Evolutionary conservation across 2,329 filamentous ascomycete species (phyloP).

Genomic region (Tolypocladium ophioglossoides): DNA sequence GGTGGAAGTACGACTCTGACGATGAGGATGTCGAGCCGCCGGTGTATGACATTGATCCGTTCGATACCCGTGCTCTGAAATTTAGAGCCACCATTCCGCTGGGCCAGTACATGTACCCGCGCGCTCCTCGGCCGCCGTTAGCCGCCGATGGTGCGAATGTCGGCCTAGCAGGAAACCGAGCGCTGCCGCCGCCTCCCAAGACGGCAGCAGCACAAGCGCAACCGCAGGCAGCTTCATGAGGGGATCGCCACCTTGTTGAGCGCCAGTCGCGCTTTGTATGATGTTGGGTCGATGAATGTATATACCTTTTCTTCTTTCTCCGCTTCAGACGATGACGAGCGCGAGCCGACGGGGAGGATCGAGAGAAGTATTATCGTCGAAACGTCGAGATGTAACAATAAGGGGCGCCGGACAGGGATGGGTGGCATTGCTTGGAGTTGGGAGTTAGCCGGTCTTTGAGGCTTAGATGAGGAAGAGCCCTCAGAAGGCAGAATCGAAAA

Average conservation of each 20-base stretch:
- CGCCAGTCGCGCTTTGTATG: conserved; percentile 9
- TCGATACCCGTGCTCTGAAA: conserved; percentile 46
- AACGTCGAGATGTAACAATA: conserved; percentile 4
- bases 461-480: conserved; percentile 14
- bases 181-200: conserved; percentile 12
- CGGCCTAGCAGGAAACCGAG: conserved; percentile 12
- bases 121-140: conserved; percentile 22
- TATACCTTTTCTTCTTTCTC: conserved; percentile 7
- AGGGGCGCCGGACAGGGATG: conserved; percentile 5
- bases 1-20: conserved; percentile 82
- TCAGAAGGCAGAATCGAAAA: conserved; percentile 7
- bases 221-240: conserved; percentile 16
- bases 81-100: conserved; percentile 50
- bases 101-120: conserved; percentile 29
- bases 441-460: conserved; percentile 16
- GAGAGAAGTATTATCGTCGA: conserved; percentile 2
- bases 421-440: conserved; percentile 27
- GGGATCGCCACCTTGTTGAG: not conserved
- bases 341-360: conserved; percentile 1
- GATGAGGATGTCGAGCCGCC: conserved; percentile 74
- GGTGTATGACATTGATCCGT: conserved; percentile 66
- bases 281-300: conserved; percentile 7
- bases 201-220: conserved; percentile 8
- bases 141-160: conserved; percentile 16
- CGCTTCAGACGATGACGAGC: not conserved